phyloP scores from a whole-genome alignment of 73 alveolate species.

The Stentor roeselii region DNA sequence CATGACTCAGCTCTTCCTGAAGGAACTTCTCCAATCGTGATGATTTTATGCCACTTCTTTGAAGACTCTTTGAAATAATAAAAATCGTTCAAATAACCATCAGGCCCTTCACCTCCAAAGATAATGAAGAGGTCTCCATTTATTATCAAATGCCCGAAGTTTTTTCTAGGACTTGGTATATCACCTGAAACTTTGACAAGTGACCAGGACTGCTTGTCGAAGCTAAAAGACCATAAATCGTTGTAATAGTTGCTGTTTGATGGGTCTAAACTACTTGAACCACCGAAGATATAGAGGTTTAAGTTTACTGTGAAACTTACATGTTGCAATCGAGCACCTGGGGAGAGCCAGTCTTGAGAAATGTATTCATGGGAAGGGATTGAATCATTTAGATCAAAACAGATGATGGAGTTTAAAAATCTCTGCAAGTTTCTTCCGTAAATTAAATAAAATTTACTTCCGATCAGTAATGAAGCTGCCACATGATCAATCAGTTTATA shows the following conservation, averaged over 20 bases:
- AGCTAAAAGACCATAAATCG: background rate
- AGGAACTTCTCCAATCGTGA: background rate
- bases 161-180: background rate
- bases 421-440: background rate
- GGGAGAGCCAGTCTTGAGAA: background rate
- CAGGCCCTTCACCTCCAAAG: background rate
- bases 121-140: background rate
- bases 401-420: background rate
- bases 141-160: background rate
- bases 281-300: background rate
- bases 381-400: background rate
- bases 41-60: background rate
- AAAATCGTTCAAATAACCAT: background rate
- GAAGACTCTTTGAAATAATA: background rate
- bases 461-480: conserved; percentile 1
- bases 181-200: background rate
- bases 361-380: no score
- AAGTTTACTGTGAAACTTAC: no score
- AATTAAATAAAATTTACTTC: background rate
- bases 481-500: no score
- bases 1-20: background rate
- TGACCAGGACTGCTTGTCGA: background rate
- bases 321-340: background rate
- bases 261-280: background rate
- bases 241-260: no score